Base-by-base conservation (phyloP, 345 rosid genomes). In the Lepidium aucheri region DNA sequence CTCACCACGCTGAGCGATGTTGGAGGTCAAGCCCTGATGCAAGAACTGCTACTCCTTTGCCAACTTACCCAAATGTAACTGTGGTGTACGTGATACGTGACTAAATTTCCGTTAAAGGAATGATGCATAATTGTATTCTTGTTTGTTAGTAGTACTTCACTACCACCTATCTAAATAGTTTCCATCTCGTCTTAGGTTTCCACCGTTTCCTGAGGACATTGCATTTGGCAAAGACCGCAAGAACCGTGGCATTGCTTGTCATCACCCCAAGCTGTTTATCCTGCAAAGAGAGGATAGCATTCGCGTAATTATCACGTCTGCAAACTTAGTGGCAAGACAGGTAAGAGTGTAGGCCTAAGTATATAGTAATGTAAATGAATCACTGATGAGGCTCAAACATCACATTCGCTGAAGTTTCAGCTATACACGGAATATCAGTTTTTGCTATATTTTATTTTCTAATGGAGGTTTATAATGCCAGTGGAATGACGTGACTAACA, bases 401-500 rank as follows among this genome's bases (percentile, higher is more conserved):
- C 49, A 16, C 34, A 12, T 26, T 26, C 16, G 55, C 50, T 18
- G 41, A 42, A 20, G 32, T 65, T 47, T 56, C 9, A 30, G 9
- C 11, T 63, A 39, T 47, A 22, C 1, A 35, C 13, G 11, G 55
- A 39, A 11, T 43, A 60, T 41, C 1, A 28, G 32, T 28, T 28
- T 28, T 6, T 4, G 30, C 33, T 24, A 50, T 50, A 12, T 62
- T 24, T 67, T 32, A 8, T 71, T 11, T 49, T 53, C 70, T 67
- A 32, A 74, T 65, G 33, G 18, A 8, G 50, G 61, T 22, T 58
- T 60, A 10, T 47, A 43, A 55, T 60, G 76, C 47, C 91, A 92
- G 98, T 92, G 98, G 98, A 81, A 80, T 70, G 83, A 68, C 49
- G 91, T 89, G 74, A 92, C 98, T 53, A 92, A 92, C 77, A 87